phyloP scores from a whole-genome alignment of 768 basidiomycete species.

The Collybiopsis luxurians region DNA sequence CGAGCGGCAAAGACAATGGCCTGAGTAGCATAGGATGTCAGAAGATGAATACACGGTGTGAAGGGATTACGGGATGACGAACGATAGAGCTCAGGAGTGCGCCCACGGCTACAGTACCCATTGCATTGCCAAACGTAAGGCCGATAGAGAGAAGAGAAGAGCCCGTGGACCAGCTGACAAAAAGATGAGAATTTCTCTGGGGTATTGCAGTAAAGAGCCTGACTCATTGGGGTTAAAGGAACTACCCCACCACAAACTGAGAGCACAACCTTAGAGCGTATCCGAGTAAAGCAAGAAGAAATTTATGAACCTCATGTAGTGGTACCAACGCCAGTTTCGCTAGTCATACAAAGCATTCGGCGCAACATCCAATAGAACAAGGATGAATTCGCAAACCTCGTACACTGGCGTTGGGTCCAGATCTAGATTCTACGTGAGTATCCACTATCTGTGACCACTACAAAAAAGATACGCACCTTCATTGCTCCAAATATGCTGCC shows the following conservation, averaged over 20 bases:
- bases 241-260: slow-evolving; percentile 2
- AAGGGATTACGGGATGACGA: neutral
- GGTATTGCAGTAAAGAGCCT: neutral
- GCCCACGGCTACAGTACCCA: slow-evolving; percentile 17
- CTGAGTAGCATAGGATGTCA: neutral
- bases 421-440: neutral
- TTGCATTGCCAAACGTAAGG: slow-evolving; percentile 20
- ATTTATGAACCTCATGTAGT: too few species aligned
- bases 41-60: neutral
- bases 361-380: neutral
- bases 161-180: slow-evolving; percentile 16
- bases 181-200: neutral
- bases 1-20: slow-evolving; percentile 18
- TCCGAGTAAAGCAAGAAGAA: too few species aligned
- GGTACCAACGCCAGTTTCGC: slow-evolving; percentile 6
- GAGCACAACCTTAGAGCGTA: neutral
- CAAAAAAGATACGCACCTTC: neutral
- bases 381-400: neutral
- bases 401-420: neutral
- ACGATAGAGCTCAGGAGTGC: slow-evolving; percentile 13
- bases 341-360: neutral
- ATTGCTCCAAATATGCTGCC: slow-evolving; percentile 2
- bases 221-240: slow-evolving; percentile 1
- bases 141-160: slow-evolving; percentile 20
- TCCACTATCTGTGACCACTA: neutral